These are phyloP conservation scores for Mycena sp. DNA, from an alignment of 1,284 basidiomycete genomes.

Conservation along the genomic window DNA sequence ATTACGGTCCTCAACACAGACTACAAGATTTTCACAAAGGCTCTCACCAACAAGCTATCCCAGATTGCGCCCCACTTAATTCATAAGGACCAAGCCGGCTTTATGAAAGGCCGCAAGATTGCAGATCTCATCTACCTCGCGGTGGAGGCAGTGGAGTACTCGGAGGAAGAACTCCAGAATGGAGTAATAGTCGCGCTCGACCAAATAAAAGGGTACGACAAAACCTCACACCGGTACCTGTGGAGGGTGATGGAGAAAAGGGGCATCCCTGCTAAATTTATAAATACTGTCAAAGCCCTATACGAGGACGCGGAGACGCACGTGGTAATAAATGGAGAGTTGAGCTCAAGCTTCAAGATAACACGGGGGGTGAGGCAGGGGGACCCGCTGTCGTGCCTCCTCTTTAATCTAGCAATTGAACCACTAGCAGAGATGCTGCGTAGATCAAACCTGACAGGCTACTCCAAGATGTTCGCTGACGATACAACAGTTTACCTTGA, in stretches of 20 bases:
- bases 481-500: constrained; percentile 28
- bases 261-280: constrained; percentile 27
- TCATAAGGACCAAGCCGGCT: constrained; percentile 34
- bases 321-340: constrained; percentile 32
- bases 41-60: constrained; percentile 6
- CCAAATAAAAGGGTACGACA: constrained; percentile 39
- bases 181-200: too few relatives aligned
- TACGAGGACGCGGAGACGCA: constrained; percentile 28
- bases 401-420: constrained; percentile 44
- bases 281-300: constrained; percentile 25
- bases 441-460: constrained; percentile 31
- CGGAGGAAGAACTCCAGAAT: too few relatives aligned
- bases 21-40: constrained; percentile 17
- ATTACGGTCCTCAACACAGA: constrained; percentile 33
- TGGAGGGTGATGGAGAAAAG: constrained; percentile 21
- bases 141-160: not conserved
- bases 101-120: constrained; percentile 32
- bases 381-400: constrained; percentile 41
- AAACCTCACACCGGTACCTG: constrained; percentile 35
- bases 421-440: constrained; percentile 33
- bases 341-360: constrained; percentile 24
- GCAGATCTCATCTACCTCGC: constrained; percentile 33
- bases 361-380: constrained; percentile 38
- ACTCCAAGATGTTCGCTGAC: constrained; percentile 28
- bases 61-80: constrained; percentile 12